Evolutionary conservation across 306 rosid genomes (phyloP), one percentile per base, ranked within the genome.

Genomic region (Vigna nakashimae): DNA sequence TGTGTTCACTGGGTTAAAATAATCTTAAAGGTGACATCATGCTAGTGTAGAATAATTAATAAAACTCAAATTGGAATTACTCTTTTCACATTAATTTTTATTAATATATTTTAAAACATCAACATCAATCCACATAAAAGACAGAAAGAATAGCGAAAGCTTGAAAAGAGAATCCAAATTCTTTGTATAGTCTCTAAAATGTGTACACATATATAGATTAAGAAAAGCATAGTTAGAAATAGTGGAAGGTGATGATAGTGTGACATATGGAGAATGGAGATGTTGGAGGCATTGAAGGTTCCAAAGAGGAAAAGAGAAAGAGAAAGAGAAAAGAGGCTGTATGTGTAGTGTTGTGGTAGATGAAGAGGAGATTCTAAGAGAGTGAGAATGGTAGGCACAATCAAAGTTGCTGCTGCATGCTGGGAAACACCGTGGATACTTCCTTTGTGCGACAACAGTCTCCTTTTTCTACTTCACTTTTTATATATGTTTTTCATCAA

Each of bases 351-450:
- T 12, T 26, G 28, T 48, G 15, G 56, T 46, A 13, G 49, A 53
- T 17, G 1, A 22, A 34, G 45, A 11, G 24, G 40, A 55, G 22
- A 71, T 11, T 49, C 50, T 24, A 55, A 52, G 32, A 8, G 13
- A 42, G 12, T 42, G 11, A 38, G 34, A 40, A 43, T 43, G 14
- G 49, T 18, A 38, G 15, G 77, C 66, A 48, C 8, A 28, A 22
- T 7, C 5, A 22, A 65, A 52, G 22, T 11, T 28, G 68, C 32
- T 77, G 82, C 75, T 42, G 12, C 46, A 68, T 68, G 51, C 1
- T 57, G 62, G 51, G 62, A 68, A 77, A 68, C 75, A 77, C 4
- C 81, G 51, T 43, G 75, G 75, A 57, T 24, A 57, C 49, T 18
- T 18, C 45, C 49, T 67, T 68, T 32, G 60, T 6, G 11, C 26